Conservation (phyloP, 257 asterid genomes). For the Solanum ahanhuiri region DNA sequence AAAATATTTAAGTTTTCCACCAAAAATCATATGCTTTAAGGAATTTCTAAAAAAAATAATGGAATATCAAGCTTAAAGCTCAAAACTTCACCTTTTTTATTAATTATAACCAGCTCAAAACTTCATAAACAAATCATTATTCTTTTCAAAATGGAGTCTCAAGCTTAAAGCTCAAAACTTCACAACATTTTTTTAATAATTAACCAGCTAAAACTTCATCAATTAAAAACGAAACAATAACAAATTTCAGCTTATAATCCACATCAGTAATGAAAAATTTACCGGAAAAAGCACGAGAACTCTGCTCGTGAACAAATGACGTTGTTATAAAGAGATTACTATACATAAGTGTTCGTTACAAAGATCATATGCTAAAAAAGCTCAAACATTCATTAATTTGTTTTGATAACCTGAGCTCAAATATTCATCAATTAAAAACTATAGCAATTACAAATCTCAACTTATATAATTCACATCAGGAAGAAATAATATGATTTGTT, state of each 20-base stretch:
- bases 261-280: background rate
- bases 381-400: background rate
- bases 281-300: background rate
- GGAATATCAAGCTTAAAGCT: background rate
- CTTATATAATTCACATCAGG: background rate
- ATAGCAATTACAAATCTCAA: background rate
- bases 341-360: background rate
- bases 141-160: background rate
- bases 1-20: background rate
- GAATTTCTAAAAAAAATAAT: background rate
- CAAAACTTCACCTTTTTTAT: background rate
- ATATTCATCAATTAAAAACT: background rate
- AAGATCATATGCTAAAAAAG: background rate
- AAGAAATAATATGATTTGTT: background rate
- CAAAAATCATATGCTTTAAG: background rate
- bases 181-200: background rate
- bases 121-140: background rate
- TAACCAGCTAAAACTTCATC: background rate
- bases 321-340: background rate
- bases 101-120: background rate
- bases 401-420: background rate
- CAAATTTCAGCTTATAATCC: background rate
- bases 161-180: background rate
- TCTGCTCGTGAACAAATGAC: background rate
- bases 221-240: background rate